These are phyloP conservation scores for Coemansia sp. DNA, from an alignment of 371 early-diverging fungal genomes.

Conservation along the genomic window DNA sequence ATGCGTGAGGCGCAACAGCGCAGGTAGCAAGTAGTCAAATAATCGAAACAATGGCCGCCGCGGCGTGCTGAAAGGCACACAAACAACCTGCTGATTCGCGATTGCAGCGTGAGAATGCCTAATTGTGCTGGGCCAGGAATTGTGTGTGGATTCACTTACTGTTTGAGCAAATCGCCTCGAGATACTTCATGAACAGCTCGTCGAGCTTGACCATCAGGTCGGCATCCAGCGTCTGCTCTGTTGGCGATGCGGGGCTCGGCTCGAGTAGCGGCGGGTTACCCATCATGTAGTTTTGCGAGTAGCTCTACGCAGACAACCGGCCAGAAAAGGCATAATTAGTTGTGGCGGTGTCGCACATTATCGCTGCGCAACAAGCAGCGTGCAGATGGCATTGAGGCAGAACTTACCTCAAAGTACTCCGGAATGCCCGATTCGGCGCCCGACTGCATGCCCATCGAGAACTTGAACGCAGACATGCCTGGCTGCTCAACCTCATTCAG, in stretches of 20 bases:
- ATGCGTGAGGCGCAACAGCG: not conserved
- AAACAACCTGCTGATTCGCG: not conserved
- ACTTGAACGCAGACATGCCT: conserved; percentile 37
- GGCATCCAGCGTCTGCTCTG: conserved; percentile 55
- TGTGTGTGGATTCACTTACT: conserved; percentile 48
- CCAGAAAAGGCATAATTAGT: conserved; percentile 3
- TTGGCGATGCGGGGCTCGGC: conserved; percentile 38
- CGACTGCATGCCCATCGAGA: conserved; percentile 34
- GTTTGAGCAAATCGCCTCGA: conserved; percentile 61
- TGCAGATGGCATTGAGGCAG: too few relatives aligned
- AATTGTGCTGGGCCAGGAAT: not conserved
- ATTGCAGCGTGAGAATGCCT: not conserved
- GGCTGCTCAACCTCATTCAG: conserved; percentile 25
- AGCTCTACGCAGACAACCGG: conserved; percentile 24
- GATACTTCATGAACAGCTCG: conserved; percentile 60
- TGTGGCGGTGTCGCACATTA: not conserved
- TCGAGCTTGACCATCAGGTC: conserved; percentile 56
- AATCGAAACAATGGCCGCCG: not conserved
- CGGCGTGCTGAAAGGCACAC: not conserved
- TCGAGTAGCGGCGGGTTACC: conserved; percentile 28
- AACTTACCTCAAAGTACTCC: conserved; percentile 40
- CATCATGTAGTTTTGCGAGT: conserved; percentile 42
- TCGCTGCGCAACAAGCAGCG: not conserved
- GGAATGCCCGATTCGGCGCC: conserved; percentile 31
- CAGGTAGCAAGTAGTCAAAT: not conserved